Conservation (phyloP, 176 grass and related monocot genomes). For the Eragrostis curvula region DNA sequence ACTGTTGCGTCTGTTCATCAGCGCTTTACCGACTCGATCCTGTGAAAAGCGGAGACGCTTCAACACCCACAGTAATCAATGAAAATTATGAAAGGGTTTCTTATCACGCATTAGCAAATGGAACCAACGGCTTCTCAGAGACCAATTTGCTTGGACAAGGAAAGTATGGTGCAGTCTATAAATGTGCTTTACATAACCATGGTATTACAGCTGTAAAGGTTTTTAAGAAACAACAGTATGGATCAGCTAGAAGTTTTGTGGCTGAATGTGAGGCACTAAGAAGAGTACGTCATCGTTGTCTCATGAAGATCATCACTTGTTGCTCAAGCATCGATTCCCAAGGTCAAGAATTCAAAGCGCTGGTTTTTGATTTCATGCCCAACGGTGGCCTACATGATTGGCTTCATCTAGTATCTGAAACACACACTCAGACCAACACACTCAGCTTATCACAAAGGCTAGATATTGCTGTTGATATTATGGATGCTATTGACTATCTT, state of each 20-base stretch:
- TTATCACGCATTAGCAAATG: conserved; percentile 21
- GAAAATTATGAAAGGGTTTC: no score
- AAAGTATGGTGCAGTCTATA: conserved; percentile 26
- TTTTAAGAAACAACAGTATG: conserved; percentile 2
- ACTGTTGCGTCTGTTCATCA: no score
- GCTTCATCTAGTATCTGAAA: conserved; percentile 32
- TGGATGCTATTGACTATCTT: conserved; percentile 36
- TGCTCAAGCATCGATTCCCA: no score
- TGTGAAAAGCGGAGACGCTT: no score
- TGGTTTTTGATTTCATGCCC: no score
- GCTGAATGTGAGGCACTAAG: no score
- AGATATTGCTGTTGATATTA: no score
- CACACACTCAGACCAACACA: background rate
- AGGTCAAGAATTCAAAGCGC: no score
- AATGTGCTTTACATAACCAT: background rate
- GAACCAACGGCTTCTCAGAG: conserved; percentile 21
- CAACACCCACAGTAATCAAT: background rate
- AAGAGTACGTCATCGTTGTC: no score
- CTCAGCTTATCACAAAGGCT: conserved; percentile 21
- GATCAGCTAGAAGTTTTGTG: conserved; percentile 34
- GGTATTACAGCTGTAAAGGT: conserved; percentile 34
- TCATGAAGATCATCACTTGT: no score
- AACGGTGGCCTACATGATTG: no score
- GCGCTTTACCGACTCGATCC: no score
- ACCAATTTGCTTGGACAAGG: conserved; percentile 16